Base-by-base conservation (phyloP, 2,329 filamentous ascomycete genomes). In the Chaetomiaceae sp. region DNA sequence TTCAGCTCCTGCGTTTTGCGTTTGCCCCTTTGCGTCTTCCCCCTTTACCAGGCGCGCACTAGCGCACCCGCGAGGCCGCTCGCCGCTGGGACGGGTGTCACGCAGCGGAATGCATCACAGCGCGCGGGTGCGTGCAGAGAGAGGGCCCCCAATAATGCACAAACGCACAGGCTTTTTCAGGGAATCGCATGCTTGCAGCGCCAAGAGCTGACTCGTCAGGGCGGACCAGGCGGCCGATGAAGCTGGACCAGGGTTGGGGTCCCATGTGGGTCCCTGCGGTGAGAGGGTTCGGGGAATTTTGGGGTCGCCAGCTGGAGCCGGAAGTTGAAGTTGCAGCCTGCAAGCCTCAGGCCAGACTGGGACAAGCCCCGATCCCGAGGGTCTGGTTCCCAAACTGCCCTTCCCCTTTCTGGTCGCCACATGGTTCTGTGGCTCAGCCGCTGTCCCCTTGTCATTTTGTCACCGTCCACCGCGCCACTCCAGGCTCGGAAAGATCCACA, bases 301-400 rank as follows among this genome's bases (percentile, higher is more conserved):
- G 25, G n/a, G 8, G 43, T 10, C 3, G 14, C 16, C 39, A 44
- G 50, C 40, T 41, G 45, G 10, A 37, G 16, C 5, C 21, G n/a
- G n/a, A n/a, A n/a, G n/a, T n/a, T n/a, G n/a, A n/a, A n/a, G n/a
- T n/a, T n/a, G n/a, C n/a, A 16, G 45, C 35, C 46, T 53, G 41
- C 45, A 49, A 42, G 51, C 51, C 49, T 52, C 44, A 48, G 39
- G 42, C 51, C 46, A 34, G 48, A 51, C 21, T 43, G 16, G 54
- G 54, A 31, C 44, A 50, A 47, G 50, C 27, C 41, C 38, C n/a
- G 51, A 38, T 51, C 44, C 55, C 56, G 54, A 56, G 40, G 38
- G 41, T 50, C 23, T 55, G 54, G 56, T 27, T 53, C 53, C 23
- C 16, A 16, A 9, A 1, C 14, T 20, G n/a, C 27, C n/a, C n/a